phyloP scores from a whole-genome alignment of 805 yeast genomes.

The Saccharomycopsis microspora region DNA sequence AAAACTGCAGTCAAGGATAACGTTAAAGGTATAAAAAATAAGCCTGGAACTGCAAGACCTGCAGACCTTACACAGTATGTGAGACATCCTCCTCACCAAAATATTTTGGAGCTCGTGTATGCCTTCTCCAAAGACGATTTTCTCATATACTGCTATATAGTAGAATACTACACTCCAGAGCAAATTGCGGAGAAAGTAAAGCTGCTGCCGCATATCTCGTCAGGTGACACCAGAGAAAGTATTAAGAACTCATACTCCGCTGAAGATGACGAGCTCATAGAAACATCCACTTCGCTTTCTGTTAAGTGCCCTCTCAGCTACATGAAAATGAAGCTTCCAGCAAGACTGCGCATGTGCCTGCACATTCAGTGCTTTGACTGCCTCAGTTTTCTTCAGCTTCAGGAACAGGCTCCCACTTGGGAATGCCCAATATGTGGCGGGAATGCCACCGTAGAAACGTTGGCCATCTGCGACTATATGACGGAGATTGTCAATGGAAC shows the following conservation, averaged over 20 bases:
- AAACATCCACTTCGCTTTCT: slow-evolving; percentile 53
- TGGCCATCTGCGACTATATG: slow-evolving; percentile 69
- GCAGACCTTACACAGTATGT: slow-evolving; percentile 56
- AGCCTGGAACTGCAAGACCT: slow-evolving; percentile 71
- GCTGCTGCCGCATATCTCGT: slow-evolving; percentile 36
- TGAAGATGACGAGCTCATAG: slow-evolving; percentile 54
- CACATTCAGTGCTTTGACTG: slow-evolving; percentile 91
- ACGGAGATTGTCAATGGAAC: slow-evolving; percentile 46
- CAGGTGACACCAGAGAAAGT: slow-evolving; percentile 36
- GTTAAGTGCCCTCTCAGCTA: slow-evolving; percentile 74
- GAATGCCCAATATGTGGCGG: slow-evolving; percentile 72
- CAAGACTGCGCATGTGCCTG: slow-evolving; percentile 55
- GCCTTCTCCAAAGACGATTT: slow-evolving; percentile 43
- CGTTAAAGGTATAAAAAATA: slow-evolving; percentile 66
- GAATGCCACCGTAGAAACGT: slow-evolving; percentile 35
- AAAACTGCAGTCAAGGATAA: slow-evolving; percentile 36
- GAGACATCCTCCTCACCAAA: slow-evolving; percentile 23
- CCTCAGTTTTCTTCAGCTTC: slow-evolving; percentile 57
- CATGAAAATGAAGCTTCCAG: slow-evolving; percentile 59
- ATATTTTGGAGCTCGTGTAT: slow-evolving; percentile 41
- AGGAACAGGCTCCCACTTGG: slow-evolving; percentile 78
- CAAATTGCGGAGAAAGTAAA: slow-evolving; percentile 30
- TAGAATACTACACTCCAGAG: slow-evolving; percentile 33
- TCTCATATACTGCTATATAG: slow-evolving; percentile 47
- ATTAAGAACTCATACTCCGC: slow-evolving; percentile 25